A percentile compares a stretch with the other conserved stretches of the same genome.
Conservation (phyloP, 208 protist genomes). For the Crithidia acanthocephali region DNA sequence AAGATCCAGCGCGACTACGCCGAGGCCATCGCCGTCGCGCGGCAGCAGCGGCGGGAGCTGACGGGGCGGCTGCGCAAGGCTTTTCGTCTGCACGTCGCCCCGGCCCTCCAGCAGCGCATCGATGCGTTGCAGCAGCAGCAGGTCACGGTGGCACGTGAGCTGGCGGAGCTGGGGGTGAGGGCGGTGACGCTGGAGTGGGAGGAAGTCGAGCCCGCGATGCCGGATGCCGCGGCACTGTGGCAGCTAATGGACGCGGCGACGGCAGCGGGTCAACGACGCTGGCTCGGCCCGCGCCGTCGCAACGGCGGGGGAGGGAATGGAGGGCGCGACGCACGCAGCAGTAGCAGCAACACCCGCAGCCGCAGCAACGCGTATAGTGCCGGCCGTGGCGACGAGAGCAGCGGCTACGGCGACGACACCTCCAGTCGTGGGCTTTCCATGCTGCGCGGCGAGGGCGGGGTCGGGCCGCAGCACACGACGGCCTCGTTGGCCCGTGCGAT, state of each 20-base stretch:
- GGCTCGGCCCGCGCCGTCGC: not conserved
- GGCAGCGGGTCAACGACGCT: slow-evolving; percentile 10
- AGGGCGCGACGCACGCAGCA: not conserved
- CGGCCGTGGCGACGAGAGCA: not conserved
- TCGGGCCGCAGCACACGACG: not conserved
- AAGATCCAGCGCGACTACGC: slow-evolving; percentile 41
- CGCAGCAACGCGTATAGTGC: slow-evolving; percentile 7
- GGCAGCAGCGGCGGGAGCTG: slow-evolving; percentile 24
- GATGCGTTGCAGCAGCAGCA: slow-evolving; percentile 27
- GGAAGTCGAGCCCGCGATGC: slow-evolving; percentile 17
- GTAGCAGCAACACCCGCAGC: not conserved
- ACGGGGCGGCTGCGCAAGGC: slow-evolving; percentile 30
- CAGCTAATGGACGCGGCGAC: slow-evolving; percentile 24
- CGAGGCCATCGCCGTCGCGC: slow-evolving; percentile 29
- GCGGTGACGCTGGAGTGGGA: slow-evolving; percentile 43
- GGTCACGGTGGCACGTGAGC: slow-evolving; percentile 29
- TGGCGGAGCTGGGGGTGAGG: slow-evolving; percentile 41
- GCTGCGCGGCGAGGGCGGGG: not conserved
- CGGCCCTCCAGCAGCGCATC: slow-evolving; percentile 25
- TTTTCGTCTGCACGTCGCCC: slow-evolving; percentile 35
- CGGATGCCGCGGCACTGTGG: slow-evolving; percentile 12
- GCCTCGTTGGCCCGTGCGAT: not conserved
- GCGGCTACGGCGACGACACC: not conserved
- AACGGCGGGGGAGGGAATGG: too few species aligned
- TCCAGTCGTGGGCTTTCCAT: slow-evolving; percentile 9